Conservation (phyloP, 768 basidiomycete genomes). For the Lactarius hengduanensis region DNA sequence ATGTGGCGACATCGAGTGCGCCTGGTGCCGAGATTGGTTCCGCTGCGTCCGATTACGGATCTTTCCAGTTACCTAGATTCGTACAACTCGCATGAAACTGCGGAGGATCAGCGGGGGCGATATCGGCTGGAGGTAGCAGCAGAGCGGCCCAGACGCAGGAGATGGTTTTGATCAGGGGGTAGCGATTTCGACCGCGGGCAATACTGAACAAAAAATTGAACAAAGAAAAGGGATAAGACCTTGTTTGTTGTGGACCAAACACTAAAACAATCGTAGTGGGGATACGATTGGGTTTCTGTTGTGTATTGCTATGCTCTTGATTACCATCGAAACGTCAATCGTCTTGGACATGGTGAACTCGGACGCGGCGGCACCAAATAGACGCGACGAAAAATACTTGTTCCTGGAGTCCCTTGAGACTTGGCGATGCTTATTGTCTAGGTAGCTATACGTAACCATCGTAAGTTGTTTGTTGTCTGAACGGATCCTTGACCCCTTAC, state of each 20-base stretch:
- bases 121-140: background rate
- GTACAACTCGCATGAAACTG: background rate
- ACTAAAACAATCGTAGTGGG: background rate
- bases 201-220: background rate
- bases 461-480: too few relatives aligned
- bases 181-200: background rate
- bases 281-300: background rate
- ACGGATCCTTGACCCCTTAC: background rate
- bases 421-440: background rate
- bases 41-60: too few relatives aligned
- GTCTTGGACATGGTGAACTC: background rate
- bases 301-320: background rate
- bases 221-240: background rate
- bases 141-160: background rate
- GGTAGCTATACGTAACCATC: background rate
- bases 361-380: background rate
- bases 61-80: background rate
- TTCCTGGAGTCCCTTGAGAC: background rate
- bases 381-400: background rate
- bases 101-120: slow-evolving; percentile 1
- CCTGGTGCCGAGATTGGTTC: too few relatives aligned
- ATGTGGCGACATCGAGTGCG: too few relatives aligned
- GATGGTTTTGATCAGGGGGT: background rate
- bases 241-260: too few relatives aligned
- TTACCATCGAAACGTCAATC: background rate